Conservation (phyloP, 306 rosid species). For the Cajanus cajan region DNA sequence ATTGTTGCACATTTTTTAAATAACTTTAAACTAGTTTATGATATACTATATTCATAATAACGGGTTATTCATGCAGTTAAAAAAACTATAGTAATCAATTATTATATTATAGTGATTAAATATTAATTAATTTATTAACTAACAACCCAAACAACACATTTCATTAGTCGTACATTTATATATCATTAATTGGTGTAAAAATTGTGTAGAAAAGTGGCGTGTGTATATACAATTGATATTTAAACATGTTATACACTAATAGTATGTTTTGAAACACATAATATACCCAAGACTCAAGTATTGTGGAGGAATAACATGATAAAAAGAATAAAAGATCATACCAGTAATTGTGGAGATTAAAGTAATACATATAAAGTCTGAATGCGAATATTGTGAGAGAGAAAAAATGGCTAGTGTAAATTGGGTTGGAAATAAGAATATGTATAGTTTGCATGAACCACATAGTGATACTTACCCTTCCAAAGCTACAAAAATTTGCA, state of each 20-base stretch:
- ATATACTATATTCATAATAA: no score
- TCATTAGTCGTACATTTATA: neutral
- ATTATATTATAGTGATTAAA: neutral
- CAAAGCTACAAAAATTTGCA: constrained; percentile 52
- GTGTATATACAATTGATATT: no score
- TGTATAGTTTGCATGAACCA: neutral
- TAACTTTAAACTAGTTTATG: neutral
- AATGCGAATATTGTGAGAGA: no score
- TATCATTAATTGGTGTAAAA: neutral
- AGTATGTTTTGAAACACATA: no score
- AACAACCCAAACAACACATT: neutral
- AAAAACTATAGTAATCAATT: no score
- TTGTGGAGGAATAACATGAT: no score
- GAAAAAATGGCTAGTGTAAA: no score
- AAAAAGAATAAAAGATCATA: no score
- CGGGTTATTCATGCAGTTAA: neutral
- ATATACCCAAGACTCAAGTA: no score
- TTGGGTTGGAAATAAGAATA: neutral
- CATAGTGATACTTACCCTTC: constrained; percentile 64
- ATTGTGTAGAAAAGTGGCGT: neutral
- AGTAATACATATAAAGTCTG: no score
- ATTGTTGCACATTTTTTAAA: neutral
- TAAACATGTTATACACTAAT: no score
- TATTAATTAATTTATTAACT: neutral
- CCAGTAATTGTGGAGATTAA: no score